Percentiles rank a stretch among this genome's conserved stretches.
Conservation (phyloP, 352 stramenopile genomes). For the Globisporangium cylindrosporum region DNA sequence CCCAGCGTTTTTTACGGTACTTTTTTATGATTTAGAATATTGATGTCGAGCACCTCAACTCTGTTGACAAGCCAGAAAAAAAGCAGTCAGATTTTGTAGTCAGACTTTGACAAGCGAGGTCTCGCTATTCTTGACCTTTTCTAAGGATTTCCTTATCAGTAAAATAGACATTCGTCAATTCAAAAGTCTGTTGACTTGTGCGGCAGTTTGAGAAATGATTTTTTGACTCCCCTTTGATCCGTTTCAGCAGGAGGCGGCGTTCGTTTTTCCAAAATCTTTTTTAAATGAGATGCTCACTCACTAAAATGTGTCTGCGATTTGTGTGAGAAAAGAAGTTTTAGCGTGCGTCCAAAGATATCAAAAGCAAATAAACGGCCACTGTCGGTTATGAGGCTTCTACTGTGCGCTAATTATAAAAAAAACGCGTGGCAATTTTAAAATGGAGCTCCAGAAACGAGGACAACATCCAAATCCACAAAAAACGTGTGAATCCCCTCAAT, state of each 20-base stretch:
- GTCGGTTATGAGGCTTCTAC: not conserved
- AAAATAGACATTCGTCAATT: not conserved
- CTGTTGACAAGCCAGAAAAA: not conserved
- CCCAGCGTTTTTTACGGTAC: no score
- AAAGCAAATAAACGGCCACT: not conserved
- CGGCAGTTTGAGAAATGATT: not conserved
- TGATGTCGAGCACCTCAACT: not conserved
- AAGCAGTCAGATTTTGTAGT: not conserved
- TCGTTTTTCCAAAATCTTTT: no score
- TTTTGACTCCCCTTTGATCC: conserved; percentile 4
- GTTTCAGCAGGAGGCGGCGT: conserved; percentile 4
- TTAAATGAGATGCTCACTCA: no score
- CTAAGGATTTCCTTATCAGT: not conserved
- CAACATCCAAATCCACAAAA: no score
- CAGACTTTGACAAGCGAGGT: not conserved
- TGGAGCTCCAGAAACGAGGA: no score
- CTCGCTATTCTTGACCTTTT: not conserved
- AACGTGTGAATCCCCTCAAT: no score
- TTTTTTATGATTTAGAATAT: no score
- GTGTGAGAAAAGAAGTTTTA: not conserved
- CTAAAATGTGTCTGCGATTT: not conserved
- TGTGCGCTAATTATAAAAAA: not conserved
- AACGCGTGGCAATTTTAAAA: no score
- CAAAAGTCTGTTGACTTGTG: not conserved
- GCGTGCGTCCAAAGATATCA: conserved; percentile 2